Percentiles rank a stretch among this genome's conserved stretches.
Conservation (phyloP, 2,329 filamentous ascomycete genomes). For the Pestalotiopsis sp. region DNA sequence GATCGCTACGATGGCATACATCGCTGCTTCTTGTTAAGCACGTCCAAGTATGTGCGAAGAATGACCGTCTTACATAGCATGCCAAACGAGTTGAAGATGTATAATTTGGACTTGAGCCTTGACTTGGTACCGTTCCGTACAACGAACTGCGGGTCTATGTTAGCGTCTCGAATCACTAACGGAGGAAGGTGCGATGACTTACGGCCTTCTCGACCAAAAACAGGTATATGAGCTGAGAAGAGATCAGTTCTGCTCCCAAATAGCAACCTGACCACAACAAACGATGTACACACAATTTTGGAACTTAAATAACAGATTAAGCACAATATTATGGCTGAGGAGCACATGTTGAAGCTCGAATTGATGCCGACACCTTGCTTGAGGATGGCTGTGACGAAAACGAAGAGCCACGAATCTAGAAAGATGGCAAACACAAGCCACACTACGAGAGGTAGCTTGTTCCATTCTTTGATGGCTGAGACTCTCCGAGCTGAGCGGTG, state of each 20-base stretch:
- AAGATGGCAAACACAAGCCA: conserved; percentile 63
- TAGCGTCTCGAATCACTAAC: no score
- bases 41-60: no score
- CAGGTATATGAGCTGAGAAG: conserved; percentile 57
- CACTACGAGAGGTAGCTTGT: conserved; percentile 41
- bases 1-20: conserved; percentile 50
- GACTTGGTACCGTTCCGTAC: conserved; percentile 53
- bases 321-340: no score
- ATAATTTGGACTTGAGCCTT: conserved; percentile 59
- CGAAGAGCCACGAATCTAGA: conserved; percentile 61
- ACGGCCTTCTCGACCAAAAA: conserved; percentile 68
- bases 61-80: conserved; percentile 45
- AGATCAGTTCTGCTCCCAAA: no score
- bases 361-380: conserved; percentile 61
- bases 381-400: conserved; percentile 58
- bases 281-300: no score
- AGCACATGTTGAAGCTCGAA: conserved; percentile 51
- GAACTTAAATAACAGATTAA: no score
- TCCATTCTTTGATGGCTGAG: conserved; percentile 40
- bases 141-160: conserved; percentile 43
- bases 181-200: conserved; percentile 24
- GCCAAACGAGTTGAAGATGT: conserved; percentile 63
- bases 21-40: background rate
- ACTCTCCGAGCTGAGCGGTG: background rate
- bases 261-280: no score